Evolutionary conservation across 352 stramenopile genomes (phyloP).

Genomic region (Bremia lactucae): DNA sequence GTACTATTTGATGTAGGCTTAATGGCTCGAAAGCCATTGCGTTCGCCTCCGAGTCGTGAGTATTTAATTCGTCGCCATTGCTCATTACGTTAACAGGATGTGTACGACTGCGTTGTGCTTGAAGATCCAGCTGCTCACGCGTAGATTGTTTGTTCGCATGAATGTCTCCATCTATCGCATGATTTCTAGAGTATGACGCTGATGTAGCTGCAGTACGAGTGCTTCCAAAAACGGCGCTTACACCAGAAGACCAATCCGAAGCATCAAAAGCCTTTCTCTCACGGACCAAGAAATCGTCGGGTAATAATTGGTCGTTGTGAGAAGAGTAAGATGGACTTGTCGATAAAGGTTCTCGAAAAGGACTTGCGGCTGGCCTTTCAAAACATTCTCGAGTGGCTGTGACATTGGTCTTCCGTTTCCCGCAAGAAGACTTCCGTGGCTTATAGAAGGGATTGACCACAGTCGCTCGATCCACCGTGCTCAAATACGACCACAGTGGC

Average conservation of each 20-base stretch:
- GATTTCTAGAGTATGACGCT: conserved; percentile 11
- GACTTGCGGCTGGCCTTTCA: conserved; percentile 24
- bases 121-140: conserved; percentile 6
- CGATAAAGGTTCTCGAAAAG: too few relatives aligned
- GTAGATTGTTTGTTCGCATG: conserved; percentile 19
- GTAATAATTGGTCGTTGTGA: conserved; percentile 18
- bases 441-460: conserved; percentile 73
- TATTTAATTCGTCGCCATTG: conserved; percentile 10
- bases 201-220: conserved; percentile 24
- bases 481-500: conserved; percentile 74
- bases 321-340: too few relatives aligned
- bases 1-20: conserved; percentile 38
- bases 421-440: conserved; percentile 26
- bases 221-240: conserved; percentile 16
- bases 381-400: conserved; percentile 50
- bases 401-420: conserved; percentile 43
- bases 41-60: conserved; percentile 15
- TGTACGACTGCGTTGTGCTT: conserved; percentile 5
- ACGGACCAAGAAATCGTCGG: conserved; percentile 11
- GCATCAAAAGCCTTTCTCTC: conserved; percentile 9
- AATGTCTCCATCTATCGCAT: conserved; percentile 17
- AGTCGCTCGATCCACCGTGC: conserved; percentile 42
- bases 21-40: conserved; percentile 11
- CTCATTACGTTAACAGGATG: conserved; percentile 5
- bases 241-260: conserved; percentile 20